Conservation (phyloP, 371 early-diverging fungal species). For the Mucor racemosus region DNA sequence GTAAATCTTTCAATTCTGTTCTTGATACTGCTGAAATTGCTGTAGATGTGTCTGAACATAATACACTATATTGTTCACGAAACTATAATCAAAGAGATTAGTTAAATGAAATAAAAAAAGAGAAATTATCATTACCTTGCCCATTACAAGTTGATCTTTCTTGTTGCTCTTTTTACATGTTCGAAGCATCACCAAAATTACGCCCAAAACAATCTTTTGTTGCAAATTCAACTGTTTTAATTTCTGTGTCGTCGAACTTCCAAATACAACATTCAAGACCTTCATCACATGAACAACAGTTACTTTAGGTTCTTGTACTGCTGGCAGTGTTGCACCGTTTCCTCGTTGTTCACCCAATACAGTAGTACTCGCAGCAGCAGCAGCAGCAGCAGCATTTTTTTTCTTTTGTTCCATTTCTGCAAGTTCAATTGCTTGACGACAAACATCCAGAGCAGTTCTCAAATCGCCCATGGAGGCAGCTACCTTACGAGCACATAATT, state of each 20-base stretch:
- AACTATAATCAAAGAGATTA: constrained; percentile 34
- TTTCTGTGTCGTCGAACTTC: constrained; percentile 65
- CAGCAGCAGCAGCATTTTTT: background rate
- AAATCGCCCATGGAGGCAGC: constrained; percentile 91
- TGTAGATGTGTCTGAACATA: constrained; percentile 52
- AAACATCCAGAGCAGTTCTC: constrained; percentile 90
- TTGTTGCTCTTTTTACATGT: constrained; percentile 34
- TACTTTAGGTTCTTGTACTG: constrained; percentile 63
- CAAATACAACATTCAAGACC: constrained; percentile 70
- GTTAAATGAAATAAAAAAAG: constrained; percentile 1
- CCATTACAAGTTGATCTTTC: constrained; percentile 54
- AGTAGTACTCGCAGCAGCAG: background rate
- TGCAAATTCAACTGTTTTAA: constrained; percentile 76
- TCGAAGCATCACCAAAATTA: constrained; percentile 47
- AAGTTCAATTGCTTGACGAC: constrained; percentile 83
- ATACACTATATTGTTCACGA: constrained; percentile 57
- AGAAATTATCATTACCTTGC: constrained; percentile 46
- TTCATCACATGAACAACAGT: constrained; percentile 80
- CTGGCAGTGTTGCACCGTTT: constrained; percentile 7
- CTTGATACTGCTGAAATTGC: constrained; percentile 70
- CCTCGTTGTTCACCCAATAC: constrained; percentile 35
- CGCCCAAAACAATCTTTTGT: constrained; percentile 78
- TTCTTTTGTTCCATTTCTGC: constrained; percentile 71
- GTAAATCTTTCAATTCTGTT: constrained; percentile 78
- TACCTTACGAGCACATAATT: constrained; percentile 91